Conservation (phyloP, 768 basidiomycete species). For the Termitomyces sp. region DNA sequence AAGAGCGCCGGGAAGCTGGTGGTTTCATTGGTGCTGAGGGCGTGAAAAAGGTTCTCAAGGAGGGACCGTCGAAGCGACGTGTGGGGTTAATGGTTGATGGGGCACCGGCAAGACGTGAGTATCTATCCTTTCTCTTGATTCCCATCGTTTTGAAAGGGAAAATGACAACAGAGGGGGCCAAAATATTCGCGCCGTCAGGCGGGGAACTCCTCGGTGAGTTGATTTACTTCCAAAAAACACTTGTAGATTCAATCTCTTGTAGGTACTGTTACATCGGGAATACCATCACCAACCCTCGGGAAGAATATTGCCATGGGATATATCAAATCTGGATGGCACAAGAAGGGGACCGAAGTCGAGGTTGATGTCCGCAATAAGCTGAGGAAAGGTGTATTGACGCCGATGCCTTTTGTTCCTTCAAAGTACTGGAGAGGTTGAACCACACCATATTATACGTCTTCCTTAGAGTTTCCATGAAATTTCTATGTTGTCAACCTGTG, state of each 20-base stretch:
- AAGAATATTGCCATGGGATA: slow-evolving; percentile 98
- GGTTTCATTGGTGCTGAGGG: slow-evolving; percentile 78
- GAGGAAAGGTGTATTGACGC: slow-evolving; percentile 68
- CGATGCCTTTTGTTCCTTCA: slow-evolving; percentile 87
- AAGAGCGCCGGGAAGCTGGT: slow-evolving; percentile 70
- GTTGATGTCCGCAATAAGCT: slow-evolving; percentile 85
- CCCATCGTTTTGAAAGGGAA: not conserved
- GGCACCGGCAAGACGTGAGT: slow-evolving; percentile 80
- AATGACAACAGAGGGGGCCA: slow-evolving; percentile 64
- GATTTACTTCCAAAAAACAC: slow-evolving; percentile 8
- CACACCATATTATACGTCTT: not conserved
- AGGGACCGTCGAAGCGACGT: slow-evolving; percentile 74
- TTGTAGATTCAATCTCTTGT: slow-evolving; percentile 3
- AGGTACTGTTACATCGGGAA: slow-evolving; percentile 89
- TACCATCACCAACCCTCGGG: slow-evolving; percentile 86
- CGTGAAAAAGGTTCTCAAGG: slow-evolving; percentile 74
- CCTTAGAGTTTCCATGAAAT: not conserved
- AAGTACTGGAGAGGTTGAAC: slow-evolving; percentile 72
- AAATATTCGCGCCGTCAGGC: slow-evolving; percentile 58
- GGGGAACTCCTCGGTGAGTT: slow-evolving; percentile 59
- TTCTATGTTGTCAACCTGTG: not conserved
- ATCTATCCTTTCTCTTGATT: slow-evolving; percentile 1
- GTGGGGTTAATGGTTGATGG: slow-evolving; percentile 83
- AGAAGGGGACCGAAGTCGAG: slow-evolving; percentile 82
- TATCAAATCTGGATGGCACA: slow-evolving; percentile 76